Conservation (phyloP, 106 monocot species). For the Acorus gramineus region DNA sequence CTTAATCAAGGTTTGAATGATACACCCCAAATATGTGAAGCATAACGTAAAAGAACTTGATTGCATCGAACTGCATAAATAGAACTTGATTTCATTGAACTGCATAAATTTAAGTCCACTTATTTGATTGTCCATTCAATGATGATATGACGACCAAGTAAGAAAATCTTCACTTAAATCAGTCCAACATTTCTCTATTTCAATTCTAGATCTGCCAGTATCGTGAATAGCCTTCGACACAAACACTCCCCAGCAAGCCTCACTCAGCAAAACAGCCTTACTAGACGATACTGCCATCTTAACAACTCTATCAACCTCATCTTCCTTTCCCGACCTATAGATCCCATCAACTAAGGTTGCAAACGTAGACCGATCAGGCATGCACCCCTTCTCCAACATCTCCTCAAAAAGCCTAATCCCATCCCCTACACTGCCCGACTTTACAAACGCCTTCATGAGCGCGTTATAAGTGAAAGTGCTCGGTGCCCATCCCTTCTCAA, state of each 20-base stretch:
- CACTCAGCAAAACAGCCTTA: constrained; percentile 15
- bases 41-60: no score
- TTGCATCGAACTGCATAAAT: no score
- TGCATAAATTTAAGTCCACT: no score
- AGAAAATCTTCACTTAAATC: no score
- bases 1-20: no score
- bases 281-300: constrained; percentile 8
- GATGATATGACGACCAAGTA: no score
- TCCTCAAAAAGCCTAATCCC: constrained; percentile 50
- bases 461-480: constrained; percentile 69
- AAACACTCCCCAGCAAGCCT: constrained; percentile 26
- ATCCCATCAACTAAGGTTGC: constrained; percentile 44
- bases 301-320: constrained; percentile 18
- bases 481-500: constrained; percentile 42
- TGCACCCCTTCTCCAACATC: constrained; percentile 47
- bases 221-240: constrained; percentile 21
- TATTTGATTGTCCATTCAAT: no score
- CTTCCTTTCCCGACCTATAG: constrained; percentile 18
- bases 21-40: no score
- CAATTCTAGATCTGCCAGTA: constrained; percentile 5
- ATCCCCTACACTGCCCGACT: constrained; percentile 38
- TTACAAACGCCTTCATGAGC: constrained; percentile 70
- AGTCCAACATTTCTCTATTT: no score
- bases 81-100: no score
- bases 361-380: constrained; percentile 32